Percentiles rank a stretch among this genome's conserved stretches.
These are phyloP conservation scores for Mortierella sp. DNA, from an alignment of 371 early-diverging fungal genomes.

Conservation along the genomic window DNA sequence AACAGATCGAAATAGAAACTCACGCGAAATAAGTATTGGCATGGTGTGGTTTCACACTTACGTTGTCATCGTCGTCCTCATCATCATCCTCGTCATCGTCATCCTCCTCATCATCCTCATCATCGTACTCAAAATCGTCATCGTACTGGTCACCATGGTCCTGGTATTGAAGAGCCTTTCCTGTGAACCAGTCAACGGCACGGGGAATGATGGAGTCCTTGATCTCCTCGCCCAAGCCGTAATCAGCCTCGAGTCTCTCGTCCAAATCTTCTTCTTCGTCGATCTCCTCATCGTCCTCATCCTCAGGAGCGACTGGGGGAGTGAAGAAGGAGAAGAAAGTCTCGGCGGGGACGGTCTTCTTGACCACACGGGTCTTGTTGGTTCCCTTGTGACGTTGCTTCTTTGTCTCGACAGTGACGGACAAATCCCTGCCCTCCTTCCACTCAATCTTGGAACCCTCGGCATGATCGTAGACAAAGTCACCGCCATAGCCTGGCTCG, in stretches of 20 bases:
- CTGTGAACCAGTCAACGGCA: constrained; percentile 98
- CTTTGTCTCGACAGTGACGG: constrained; percentile 92
- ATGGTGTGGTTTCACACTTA: neutral
- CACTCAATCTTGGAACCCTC: constrained; percentile 92
- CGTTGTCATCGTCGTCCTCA: constrained; percentile 68
- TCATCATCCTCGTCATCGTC: constrained; percentile 79
- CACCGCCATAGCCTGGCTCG: constrained; percentile 76
- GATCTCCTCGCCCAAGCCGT: constrained; percentile 95
- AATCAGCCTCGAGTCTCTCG: constrained; percentile 90
- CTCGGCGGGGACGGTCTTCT: constrained; percentile 92
- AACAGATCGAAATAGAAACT: neutral
- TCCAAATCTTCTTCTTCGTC: constrained; percentile 85
- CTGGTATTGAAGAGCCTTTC: constrained; percentile 90
- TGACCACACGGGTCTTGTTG: constrained; percentile 97
- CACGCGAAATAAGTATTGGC: neutral
- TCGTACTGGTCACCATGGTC: constrained; percentile 78
- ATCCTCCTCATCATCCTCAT: constrained; percentile 72
- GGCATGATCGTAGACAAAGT: constrained; percentile 91
- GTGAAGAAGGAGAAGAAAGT: constrained; percentile 97
- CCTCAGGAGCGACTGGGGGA: constrained; percentile 82
- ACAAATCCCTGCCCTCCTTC: constrained; percentile 96
- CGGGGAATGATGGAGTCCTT: constrained; percentile 96
- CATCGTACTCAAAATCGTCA: constrained; percentile 66
- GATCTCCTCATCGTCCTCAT: constrained; percentile 74
- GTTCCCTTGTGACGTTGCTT: constrained; percentile 98